These are phyloP conservation scores for Lupinus albus DNA, from an alignment of 306 rosid genomes.

Conservation along the genomic window DNA sequence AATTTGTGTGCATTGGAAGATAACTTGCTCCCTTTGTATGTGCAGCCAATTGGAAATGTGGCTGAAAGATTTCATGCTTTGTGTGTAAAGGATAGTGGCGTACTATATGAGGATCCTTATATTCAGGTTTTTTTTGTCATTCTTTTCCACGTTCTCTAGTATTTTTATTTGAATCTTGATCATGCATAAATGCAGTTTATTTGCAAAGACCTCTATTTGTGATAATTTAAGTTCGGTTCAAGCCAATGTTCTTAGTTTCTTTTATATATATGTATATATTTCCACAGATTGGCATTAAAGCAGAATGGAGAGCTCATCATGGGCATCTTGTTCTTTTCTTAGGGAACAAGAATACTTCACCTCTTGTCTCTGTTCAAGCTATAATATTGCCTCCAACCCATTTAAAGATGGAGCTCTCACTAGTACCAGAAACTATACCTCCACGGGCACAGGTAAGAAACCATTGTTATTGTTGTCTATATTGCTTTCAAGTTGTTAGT, in stretches of 20 bases:
- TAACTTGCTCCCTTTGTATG: conserved; percentile 37
- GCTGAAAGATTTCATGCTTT: conserved; percentile 91
- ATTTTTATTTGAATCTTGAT: conserved; percentile 8
- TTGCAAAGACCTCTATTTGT: conserved; percentile 12
- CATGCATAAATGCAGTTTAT: not conserved
- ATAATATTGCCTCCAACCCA: conserved; percentile 84
- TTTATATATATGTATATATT: not conserved
- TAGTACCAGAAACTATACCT: conserved; percentile 96
- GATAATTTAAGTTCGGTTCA: conserved; percentile 28
- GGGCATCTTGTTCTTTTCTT: conserved; percentile 95
- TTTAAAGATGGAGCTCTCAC: conserved; percentile 87
- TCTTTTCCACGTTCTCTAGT: conserved; percentile 5
- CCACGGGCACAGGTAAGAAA: conserved; percentile 91
- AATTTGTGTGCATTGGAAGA: not conserved
- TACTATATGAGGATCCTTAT: conserved; percentile 94
- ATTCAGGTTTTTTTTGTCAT: conserved; percentile 69
- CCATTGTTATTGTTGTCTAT: conserved; percentile 26
- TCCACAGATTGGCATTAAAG: conserved; percentile 85
- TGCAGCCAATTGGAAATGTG: conserved; percentile 95
- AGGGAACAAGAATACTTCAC: conserved; percentile 93
- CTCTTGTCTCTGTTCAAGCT: conserved; percentile 91
- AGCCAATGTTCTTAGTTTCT: conserved; percentile 20
- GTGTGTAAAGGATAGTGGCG: conserved; percentile 97
- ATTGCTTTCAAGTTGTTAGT: conserved; percentile 27
- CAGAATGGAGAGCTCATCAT: conserved; percentile 92